A percentile compares a stretch with the other conserved stretches of the same genome.
Evolutionary conservation across 306 rosid species (phyloP).

Genomic region (cucumber (Cucumis sativus)): DNA sequence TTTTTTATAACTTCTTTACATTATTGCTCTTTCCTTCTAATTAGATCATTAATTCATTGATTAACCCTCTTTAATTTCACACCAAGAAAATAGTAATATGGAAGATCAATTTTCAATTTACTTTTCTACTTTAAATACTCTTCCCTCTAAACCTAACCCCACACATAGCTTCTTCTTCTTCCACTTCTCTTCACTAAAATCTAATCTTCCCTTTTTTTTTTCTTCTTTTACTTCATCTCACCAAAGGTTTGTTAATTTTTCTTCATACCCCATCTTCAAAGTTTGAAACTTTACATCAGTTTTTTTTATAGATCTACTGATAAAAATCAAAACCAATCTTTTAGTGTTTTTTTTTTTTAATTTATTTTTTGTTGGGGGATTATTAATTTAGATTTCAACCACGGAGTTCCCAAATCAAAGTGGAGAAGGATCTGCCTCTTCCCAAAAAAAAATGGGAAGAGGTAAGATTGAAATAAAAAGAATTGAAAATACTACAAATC

Average conservation of each 20-base stretch:
- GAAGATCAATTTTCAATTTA: background rate
- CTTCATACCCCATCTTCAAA: conserved; percentile 1
- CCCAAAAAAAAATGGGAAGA: conserved; percentile 73
- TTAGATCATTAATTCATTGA: background rate
- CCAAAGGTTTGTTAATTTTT: background rate
- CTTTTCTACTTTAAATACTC: background rate
- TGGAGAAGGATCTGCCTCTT: conserved; percentile 35
- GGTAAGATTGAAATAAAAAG: conserved; percentile 84
- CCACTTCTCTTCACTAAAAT: background rate
- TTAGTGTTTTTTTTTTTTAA: background rate
- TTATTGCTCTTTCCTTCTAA: background rate
- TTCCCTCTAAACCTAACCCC: background rate
- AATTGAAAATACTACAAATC: conserved; percentile 75
- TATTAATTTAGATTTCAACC: conserved; percentile 6
- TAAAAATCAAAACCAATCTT: background rate
- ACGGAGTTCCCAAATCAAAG: conserved; percentile 50
- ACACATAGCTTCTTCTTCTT: background rate
- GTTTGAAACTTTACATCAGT: background rate
- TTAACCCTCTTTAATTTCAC: background rate
- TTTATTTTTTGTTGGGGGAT: background rate
- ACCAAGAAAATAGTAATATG: background rate
- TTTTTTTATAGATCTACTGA: background rate
- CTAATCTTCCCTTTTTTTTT: background rate
- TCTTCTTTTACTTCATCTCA: background rate
- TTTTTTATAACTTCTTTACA: too few species aligned